Percentiles rank a stretch among this genome's conserved stretches.
Evolutionary conservation across 805 yeast genomes (phyloP).

Genomic region (Myxozyma monticola): DNA sequence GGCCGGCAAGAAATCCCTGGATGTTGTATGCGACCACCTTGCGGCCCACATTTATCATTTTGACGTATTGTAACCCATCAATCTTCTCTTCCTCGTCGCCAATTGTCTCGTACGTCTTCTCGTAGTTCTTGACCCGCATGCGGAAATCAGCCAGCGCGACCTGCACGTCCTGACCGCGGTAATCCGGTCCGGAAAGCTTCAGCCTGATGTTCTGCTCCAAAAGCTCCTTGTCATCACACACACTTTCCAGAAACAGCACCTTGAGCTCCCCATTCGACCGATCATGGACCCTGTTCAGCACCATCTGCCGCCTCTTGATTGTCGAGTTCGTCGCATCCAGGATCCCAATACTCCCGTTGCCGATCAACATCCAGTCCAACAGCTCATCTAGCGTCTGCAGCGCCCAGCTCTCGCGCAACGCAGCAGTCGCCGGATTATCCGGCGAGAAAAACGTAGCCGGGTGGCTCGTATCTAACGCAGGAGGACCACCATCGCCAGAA

Average conservation of each 20-base stretch:
- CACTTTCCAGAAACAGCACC: constrained; percentile 80
- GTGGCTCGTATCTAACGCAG: constrained; percentile 45
- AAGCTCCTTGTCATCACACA: constrained; percentile 76
- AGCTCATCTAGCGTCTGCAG: constrained; percentile 85
- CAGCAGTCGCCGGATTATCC: constrained; percentile 60
- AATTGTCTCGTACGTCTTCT: constrained; percentile 85
- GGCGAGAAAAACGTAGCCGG: constrained; percentile 87
- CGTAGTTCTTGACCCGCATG: constrained; percentile 77
- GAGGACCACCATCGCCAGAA: constrained; percentile 5
- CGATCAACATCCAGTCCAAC: constrained; percentile 74
- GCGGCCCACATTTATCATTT: constrained; percentile 94
- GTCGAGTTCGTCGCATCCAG: constrained; percentile 94
- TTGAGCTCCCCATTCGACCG: constrained; percentile 52
- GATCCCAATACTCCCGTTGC: constrained; percentile 88
- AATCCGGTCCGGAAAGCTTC: constrained; percentile 91
- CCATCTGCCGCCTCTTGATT: constrained; percentile 62
- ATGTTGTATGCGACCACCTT: constrained; percentile 91
- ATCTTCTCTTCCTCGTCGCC: constrained; percentile 70
- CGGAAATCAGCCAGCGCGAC: constrained; percentile 79
- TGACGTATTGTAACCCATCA: constrained; percentile 75
- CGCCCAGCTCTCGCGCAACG: constrained; percentile 91
- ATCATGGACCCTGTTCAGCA: constrained; percentile 45
- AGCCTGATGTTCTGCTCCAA: constrained; percentile 81
- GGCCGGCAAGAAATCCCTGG: constrained; percentile 85
- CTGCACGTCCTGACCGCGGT: constrained; percentile 78